Percentiles rank a stretch among this genome's conserved stretches.
Evolutionary conservation across 352 stramenopile species (phyloP).

Genomic region (Globisporangium rhizosaccharum): DNA sequence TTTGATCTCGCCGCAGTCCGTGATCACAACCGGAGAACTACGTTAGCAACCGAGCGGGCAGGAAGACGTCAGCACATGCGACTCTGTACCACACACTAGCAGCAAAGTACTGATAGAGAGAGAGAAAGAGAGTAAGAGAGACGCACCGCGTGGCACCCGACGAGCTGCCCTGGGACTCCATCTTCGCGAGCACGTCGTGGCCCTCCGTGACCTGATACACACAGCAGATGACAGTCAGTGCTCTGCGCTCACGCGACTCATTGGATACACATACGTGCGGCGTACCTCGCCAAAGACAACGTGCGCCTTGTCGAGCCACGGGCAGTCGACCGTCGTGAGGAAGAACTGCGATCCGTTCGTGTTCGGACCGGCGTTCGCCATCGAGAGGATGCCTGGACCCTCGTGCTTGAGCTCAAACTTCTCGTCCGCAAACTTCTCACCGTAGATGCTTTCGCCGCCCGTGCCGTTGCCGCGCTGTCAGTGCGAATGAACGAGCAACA

Average conservation of each 20-base stretch:
- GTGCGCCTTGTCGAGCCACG: constrained; percentile 86
- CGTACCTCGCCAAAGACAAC: constrained; percentile 92
- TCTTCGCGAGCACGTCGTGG: constrained; percentile 94
- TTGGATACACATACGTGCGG: no score
- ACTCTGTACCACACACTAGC: not conserved
- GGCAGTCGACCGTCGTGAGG: constrained; percentile 91
- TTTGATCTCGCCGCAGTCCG: constrained; percentile 94
- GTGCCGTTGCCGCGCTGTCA: constrained; percentile 70
- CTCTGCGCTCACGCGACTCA: no score
- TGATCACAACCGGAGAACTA: constrained; percentile 87
- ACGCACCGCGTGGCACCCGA: constrained; percentile 87
- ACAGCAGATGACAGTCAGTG: not conserved
- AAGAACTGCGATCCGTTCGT: constrained; percentile 99
- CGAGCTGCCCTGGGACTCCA: constrained; percentile 92
- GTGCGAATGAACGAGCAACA: constrained; percentile 24
- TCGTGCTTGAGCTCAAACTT: constrained; percentile 94
- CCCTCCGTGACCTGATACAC: constrained; percentile 77
- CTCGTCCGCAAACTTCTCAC: constrained; percentile 93
- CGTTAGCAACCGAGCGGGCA: constrained; percentile 1
- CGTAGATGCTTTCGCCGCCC: constrained; percentile 93
- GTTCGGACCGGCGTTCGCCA: constrained; percentile 96
- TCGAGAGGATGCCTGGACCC: constrained; percentile 88
- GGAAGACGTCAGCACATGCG: constrained; percentile 16
- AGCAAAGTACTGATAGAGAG: not conserved
- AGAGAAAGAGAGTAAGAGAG: not conserved